These are phyloP conservation scores for Geotrichum phurueaensis DNA, from an alignment of 1,139 yeast genomes.

Conservation along the genomic window DNA sequence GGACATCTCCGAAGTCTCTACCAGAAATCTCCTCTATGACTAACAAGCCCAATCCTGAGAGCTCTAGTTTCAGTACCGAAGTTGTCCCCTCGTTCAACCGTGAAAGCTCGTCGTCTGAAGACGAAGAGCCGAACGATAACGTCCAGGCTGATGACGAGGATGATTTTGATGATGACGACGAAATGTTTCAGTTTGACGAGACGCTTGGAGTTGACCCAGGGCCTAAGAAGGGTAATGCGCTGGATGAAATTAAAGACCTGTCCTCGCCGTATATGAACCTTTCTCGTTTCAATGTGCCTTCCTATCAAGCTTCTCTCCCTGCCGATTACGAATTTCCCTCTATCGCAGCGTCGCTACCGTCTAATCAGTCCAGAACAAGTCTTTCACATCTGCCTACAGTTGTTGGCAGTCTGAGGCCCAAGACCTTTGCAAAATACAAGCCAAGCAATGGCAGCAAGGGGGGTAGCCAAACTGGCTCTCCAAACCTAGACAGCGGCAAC, in stretches of 20 bases:
- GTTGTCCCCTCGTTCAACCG: not conserved
- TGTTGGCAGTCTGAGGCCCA: constrained; percentile 17
- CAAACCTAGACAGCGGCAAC: not conserved
- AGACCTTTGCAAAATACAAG: constrained; percentile 10
- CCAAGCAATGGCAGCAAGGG: not conserved
- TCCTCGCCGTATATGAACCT: not conserved
- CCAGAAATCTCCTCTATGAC: not conserved
- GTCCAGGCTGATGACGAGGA: constrained; percentile 1
- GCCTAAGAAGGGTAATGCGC: not conserved
- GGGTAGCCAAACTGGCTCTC: not conserved
- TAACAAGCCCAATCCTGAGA: not conserved
- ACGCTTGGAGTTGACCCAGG: constrained; percentile 12
- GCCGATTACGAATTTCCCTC: not conserved
- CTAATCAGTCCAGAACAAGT: constrained; percentile 15
- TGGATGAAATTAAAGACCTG: not conserved
- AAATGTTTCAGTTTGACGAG: constrained; percentile 18
- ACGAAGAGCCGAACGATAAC: constrained; percentile 1
- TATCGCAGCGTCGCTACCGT: constrained; percentile 14
- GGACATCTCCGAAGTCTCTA: not conserved
- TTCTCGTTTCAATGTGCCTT: not conserved
- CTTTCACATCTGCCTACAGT: constrained; percentile 15
- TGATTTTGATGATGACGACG: constrained; percentile 14
- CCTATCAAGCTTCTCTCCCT: constrained; percentile 5
- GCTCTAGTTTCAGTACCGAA: not conserved
- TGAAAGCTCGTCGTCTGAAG: constrained; percentile 10